A percentile compares a stretch with the other conserved stretches of the same genome.
Evolutionary conservation across 176 grass and related monocot species (phyloP).

Genomic region (Secale cereale): DNA sequence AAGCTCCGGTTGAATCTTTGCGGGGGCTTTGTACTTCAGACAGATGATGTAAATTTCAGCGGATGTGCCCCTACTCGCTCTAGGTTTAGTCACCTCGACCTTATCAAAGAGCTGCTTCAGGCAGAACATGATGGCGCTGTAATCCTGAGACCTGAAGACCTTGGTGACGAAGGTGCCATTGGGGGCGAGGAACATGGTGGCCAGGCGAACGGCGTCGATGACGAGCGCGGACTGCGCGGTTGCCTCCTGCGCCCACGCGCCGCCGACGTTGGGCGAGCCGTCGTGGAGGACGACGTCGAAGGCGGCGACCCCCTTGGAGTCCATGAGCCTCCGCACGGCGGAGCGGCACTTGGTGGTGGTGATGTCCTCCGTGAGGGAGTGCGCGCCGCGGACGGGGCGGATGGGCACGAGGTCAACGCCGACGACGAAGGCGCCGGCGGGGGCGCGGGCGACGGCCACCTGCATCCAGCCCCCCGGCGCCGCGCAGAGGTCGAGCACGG

Average conservation of each 20-base stretch:
- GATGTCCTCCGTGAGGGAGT: conserved; percentile 45
- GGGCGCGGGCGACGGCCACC: conserved; percentile 71
- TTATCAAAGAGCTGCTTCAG: conserved; percentile 90
- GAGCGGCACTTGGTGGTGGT: conserved; percentile 77
- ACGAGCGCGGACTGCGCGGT: conserved; percentile 73
- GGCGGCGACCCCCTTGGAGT: conserved; percentile 45
- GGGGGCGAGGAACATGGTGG: conserved; percentile 73
- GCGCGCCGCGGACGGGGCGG: too few relatives aligned
- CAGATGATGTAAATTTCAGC: conserved; percentile 94
- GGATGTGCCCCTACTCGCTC: conserved; percentile 70
- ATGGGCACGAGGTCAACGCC: too few relatives aligned
- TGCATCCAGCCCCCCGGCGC: conserved; percentile 95
- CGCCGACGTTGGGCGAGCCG: conserved; percentile 89
- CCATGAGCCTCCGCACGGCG: conserved; percentile 62
- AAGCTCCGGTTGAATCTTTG: conserved; percentile 90
- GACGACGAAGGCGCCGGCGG: conserved; percentile 66
- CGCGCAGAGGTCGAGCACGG: conserved; percentile 89
- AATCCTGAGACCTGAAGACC: conserved; percentile 97
- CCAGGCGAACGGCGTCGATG: conserved; percentile 64
- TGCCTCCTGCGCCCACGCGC: too few relatives aligned
- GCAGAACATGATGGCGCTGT: conserved; percentile 75
- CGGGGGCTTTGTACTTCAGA: conserved; percentile 72
- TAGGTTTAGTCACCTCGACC: conserved; percentile 82
- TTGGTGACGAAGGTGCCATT: conserved; percentile 80
- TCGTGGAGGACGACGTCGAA: conserved; percentile 93